A percentile compares a stretch with the other conserved stretches of the same genome.
phyloP scores from a whole-genome alignment of 2,329 filamentous ascomycete genomes.

The Emmonsiellopsis sp. region DNA sequence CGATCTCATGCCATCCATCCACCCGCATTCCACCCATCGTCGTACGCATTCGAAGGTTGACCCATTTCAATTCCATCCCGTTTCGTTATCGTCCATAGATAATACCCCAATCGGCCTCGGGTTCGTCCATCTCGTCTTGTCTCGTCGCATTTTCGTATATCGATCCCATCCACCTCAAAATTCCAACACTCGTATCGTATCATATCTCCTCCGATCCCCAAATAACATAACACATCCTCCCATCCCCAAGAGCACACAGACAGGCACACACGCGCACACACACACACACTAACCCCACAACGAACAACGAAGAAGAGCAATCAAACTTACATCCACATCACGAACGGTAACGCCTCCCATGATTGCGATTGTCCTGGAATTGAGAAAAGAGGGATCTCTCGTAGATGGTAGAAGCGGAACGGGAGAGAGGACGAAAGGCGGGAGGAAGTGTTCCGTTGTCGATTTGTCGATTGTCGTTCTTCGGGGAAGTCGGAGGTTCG shows the following conservation, averaged over 20 bases:
- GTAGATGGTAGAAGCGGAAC: slow-evolving; percentile 14
- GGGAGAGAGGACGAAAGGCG: slow-evolving; percentile 22
- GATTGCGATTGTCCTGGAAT: slow-evolving; percentile 38
- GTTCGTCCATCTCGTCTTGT: too few relatives aligned
- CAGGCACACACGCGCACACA: too few relatives aligned
- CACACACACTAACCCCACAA: background rate
- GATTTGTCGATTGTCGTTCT: slow-evolving; percentile 21
- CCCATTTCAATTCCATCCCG: too few relatives aligned
- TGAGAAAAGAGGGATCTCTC: slow-evolving; percentile 10
- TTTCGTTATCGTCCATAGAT: too few relatives aligned
- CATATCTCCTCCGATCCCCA: background rate
- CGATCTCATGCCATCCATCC: too few relatives aligned
- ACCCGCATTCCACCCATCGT: too few relatives aligned
- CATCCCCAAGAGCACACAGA: too few relatives aligned
- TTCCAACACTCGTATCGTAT: too few relatives aligned
- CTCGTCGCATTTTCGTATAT: too few relatives aligned
- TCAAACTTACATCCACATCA: slow-evolving; percentile 51
- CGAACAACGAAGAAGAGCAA: background rate
- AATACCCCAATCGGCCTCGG: too few relatives aligned
- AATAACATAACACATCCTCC: background rate
- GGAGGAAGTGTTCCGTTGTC: slow-evolving; percentile 13
- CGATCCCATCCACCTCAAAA: too few relatives aligned
- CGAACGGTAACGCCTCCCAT: slow-evolving; percentile 60
- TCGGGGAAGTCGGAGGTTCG: slow-evolving; percentile 8
- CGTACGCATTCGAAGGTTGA: too few relatives aligned